A percentile compares a stretch with the other conserved stretches of the same genome.
These are phyloP conservation scores for Ambrosiella xylebori DNA, from an alignment of 2,329 filamentous ascomycete species.

Conservation along the genomic window DNA sequence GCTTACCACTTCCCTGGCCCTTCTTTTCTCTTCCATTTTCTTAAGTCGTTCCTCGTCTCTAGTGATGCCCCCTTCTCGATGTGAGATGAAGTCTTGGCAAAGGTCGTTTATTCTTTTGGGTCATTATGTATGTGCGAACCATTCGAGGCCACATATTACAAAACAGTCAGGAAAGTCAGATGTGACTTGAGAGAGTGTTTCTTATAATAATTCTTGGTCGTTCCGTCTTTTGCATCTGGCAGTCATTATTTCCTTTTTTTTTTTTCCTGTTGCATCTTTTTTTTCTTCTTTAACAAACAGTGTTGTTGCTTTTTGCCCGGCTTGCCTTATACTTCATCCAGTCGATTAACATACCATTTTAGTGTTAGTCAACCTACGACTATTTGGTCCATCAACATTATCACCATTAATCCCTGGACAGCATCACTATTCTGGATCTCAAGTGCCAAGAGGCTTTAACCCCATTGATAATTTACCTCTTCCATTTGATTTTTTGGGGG, in stretches of 20 bases:
- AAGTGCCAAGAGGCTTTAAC: neutral
- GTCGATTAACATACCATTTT: neutral
- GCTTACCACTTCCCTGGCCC: neutral
- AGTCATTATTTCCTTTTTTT: neutral
- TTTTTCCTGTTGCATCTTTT: neutral
- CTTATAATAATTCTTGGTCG: too few species aligned
- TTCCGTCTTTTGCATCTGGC: too few species aligned
- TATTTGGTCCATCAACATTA: neutral
- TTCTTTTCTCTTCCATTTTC: neutral
- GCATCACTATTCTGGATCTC: neutral
- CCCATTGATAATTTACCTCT: neutral
- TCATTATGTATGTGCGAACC: neutral
- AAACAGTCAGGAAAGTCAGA: too few species aligned
- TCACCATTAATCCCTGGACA: neutral
- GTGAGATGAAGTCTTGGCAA: constrained; percentile 3
- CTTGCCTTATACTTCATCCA: neutral
- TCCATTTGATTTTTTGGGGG: neutral
- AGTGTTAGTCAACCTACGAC: neutral
- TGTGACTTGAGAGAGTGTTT: too few species aligned
- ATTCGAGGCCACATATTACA: neutral
- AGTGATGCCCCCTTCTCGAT: neutral
- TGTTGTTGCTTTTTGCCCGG: neutral
- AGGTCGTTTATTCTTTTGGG: neutral
- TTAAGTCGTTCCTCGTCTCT: neutral
- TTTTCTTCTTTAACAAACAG: neutral